phyloP scores from a whole-genome alignment of 2,329 filamentous ascomycete species.

The Ceratocystis cacaofunesta region DNA sequence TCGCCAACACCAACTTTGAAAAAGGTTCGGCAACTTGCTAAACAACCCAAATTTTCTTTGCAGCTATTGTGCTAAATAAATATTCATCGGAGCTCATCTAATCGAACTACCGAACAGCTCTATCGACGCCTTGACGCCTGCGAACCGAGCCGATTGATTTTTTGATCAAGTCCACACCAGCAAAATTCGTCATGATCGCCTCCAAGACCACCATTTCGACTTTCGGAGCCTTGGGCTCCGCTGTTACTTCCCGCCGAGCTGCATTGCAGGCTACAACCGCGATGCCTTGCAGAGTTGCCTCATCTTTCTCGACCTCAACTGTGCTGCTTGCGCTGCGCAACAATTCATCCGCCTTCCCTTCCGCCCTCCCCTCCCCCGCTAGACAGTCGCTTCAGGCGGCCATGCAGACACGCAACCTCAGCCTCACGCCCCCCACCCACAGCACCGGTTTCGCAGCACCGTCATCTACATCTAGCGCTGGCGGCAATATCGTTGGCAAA shows the following conservation, averaged over 20 bases:
- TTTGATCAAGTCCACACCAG: not conserved
- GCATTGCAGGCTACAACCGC: not conserved
- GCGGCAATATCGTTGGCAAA: slow-evolving; percentile 19
- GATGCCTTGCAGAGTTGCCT: not conserved
- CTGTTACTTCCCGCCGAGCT: not conserved
- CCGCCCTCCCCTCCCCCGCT: not conserved
- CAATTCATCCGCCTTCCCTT: slow-evolving; percentile 4
- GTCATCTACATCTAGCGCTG: slow-evolving; percentile 20
- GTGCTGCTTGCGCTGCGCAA: slow-evolving; percentile 1
- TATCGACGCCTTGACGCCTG: not conserved
- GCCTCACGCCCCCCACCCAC: slow-evolving; percentile 12
- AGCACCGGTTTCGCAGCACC: slow-evolving; percentile 14
- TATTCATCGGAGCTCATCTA: too few relatives aligned
- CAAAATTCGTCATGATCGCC: slow-evolving; percentile 8
- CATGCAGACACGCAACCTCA: slow-evolving; percentile 12
- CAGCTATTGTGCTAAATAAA: too few relatives aligned
- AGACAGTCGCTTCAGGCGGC: not conserved
- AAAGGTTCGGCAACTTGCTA: not conserved
- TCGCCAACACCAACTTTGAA: not conserved
- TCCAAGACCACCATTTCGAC: slow-evolving; percentile 5
- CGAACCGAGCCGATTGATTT: not conserved
- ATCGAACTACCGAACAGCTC: not conserved
- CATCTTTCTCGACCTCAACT: slow-evolving; percentile 7
- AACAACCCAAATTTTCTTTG: not conserved
- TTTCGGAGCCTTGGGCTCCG: slow-evolving; percentile 1